phyloP scores from a whole-genome alignment of 148 eudicot genomes.

The Cornus kousa region DNA sequence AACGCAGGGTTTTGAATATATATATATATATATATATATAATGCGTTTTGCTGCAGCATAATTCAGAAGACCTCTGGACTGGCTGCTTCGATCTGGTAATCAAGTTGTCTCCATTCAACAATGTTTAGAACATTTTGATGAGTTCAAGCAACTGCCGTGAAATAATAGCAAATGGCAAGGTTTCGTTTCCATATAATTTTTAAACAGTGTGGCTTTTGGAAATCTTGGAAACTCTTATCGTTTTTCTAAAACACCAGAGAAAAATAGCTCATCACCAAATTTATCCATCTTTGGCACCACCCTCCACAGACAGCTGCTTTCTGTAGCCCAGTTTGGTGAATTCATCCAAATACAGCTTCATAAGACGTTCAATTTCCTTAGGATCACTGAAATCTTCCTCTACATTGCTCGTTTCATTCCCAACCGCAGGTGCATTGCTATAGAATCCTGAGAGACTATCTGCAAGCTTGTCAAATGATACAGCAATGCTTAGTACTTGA shows the following conservation, averaged over 20 bases:
- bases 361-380: slow-evolving; percentile 13
- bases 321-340: slow-evolving; percentile 19
- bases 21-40: no score
- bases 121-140: no score
- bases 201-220: no score
- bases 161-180: no score
- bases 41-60: no score
- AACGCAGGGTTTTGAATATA: no score
- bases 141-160: no score
- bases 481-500: slow-evolving; percentile 18
- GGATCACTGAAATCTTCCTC: slow-evolving; percentile 22
- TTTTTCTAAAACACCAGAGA: slow-evolving; percentile 27
- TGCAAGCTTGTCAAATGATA: slow-evolving; percentile 22
- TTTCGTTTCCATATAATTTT: no score
- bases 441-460: slow-evolving; percentile 15
- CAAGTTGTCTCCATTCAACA: no score
- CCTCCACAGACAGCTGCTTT: slow-evolving; percentile 20
- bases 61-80: no score
- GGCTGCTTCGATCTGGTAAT: no score
- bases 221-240: slow-evolving; percentile 2
- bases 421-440: not conserved
- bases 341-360: slow-evolving; percentile 15
- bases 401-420: slow-evolving; percentile 16
- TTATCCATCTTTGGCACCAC: slow-evolving; percentile 24
- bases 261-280: slow-evolving; percentile 23